These are phyloP conservation scores for Phaeosphaeria sp. DNA, from an alignment of 2,329 filamentous ascomycete species.

Conservation along the genomic window DNA sequence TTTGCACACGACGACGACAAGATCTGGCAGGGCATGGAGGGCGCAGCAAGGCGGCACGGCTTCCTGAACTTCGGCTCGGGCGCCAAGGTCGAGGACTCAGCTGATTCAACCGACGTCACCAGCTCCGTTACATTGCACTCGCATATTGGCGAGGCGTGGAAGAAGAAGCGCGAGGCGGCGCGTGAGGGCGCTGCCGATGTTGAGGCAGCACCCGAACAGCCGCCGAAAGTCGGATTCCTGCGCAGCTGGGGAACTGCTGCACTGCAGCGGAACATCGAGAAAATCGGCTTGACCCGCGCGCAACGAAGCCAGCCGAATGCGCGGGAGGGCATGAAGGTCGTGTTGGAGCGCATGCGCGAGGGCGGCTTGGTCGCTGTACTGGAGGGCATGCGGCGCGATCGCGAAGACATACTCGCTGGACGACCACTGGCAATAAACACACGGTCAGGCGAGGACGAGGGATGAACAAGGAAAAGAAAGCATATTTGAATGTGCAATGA, in stretches of 20 bases:
- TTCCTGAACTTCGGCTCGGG: conserved; percentile 40
- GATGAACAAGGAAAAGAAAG: conserved; percentile 11
- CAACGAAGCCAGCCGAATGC: conserved; percentile 80
- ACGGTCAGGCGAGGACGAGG: conserved; percentile 24
- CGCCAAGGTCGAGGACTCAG: conserved; percentile 37
- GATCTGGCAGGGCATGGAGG: conserved; percentile 40
- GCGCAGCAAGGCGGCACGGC: conserved; percentile 39
- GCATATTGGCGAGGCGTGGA: conserved; percentile 72
- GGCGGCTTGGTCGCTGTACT: conserved; percentile 74
- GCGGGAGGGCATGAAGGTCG: conserved; percentile 82
- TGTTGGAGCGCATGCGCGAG: conserved; percentile 73
- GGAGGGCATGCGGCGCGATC: conserved; percentile 72
- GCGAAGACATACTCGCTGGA: conserved; percentile 50
- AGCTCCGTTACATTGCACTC: conserved; percentile 79
- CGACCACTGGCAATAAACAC: conserved; percentile 22
- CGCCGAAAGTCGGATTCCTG: conserved; percentile 63
- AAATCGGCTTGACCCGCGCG: conserved; percentile 77
- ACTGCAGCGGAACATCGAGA: conserved; percentile 82
- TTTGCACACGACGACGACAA: conserved; percentile 26
- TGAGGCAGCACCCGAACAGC: conserved; percentile 56
- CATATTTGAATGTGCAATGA: background rate
- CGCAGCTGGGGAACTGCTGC: conserved; percentile 71
- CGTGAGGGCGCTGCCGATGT: conserved; percentile 38
- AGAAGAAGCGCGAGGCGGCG: conserved; percentile 54
- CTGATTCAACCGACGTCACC: conserved; percentile 68